These are phyloP conservation scores for Teratosphaeria pseudoeucalypti DNA, from an alignment of 2,329 filamentous ascomycete species.

Conservation along the genomic window DNA sequence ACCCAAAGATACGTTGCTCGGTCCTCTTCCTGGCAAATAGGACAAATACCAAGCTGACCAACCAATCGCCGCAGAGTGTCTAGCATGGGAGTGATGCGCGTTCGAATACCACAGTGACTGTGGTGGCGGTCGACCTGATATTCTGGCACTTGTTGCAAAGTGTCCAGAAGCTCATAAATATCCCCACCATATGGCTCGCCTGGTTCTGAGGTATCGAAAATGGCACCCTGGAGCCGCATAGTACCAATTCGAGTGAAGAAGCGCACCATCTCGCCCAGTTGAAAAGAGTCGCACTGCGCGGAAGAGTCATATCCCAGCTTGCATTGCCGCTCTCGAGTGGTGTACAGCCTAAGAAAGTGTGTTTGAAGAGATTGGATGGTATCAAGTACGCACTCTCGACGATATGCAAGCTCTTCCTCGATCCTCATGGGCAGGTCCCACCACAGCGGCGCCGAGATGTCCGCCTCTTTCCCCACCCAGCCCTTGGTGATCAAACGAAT, in stretches of 20 bases:
- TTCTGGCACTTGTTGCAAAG: conserved; percentile 54
- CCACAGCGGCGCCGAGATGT: conserved; percentile 46
- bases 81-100: conserved; percentile 54
- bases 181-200: conserved; percentile 48
- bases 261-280: conserved; percentile 66
- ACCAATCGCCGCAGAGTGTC: conserved; percentile 47
- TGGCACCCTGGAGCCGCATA: conserved; percentile 42
- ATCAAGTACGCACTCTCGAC: conserved; percentile 56
- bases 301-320: conserved; percentile 65
- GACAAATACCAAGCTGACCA: conserved; percentile 35
- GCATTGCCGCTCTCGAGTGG: conserved; percentile 58
- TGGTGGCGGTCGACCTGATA: conserved; percentile 70
- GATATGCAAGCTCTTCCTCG: conserved; percentile 59
- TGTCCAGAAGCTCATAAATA: conserved; percentile 49
- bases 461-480: conserved; percentile 45
- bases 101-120: conserved; percentile 60
- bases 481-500: conserved; percentile 57
- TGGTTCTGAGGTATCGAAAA: conserved; percentile 30
- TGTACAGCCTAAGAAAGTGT: conserved; percentile 59
- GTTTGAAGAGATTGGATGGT: conserved; percentile 59
- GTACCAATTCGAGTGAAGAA: conserved; percentile 56
- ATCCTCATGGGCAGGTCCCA: conserved; percentile 61
- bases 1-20: conserved; percentile 35
- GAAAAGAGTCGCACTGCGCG: conserved; percentile 63
- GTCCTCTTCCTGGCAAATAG: conserved; percentile 33